Evolutionary conservation across 441 rosid species (phyloP).

Genomic region (Dalechampia spathulata): DNA sequence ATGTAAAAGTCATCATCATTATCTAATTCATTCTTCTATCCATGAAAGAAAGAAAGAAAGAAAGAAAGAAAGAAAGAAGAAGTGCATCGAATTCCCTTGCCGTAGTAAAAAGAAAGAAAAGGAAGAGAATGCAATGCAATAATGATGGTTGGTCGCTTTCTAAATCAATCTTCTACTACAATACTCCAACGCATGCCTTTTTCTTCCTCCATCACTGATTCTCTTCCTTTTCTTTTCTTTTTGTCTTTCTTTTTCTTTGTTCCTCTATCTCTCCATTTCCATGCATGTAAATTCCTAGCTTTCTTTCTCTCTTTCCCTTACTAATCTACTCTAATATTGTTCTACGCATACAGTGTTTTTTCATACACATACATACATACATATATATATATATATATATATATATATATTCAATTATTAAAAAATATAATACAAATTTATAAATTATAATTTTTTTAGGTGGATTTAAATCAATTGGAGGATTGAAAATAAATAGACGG

Average conservation of each 20-base stretch:
- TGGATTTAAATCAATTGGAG: too few species aligned
- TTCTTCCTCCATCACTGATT: slow-evolving; percentile 16
- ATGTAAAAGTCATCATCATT: slow-evolving; percentile 12
- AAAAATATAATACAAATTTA: too few species aligned
- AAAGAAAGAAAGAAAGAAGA: neutral
- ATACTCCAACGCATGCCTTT: slow-evolving; percentile 59
- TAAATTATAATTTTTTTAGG: too few species aligned
- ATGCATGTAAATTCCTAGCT: too few species aligned
- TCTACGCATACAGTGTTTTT: too few species aligned
- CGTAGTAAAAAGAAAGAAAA: neutral
- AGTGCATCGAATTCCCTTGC: slow-evolving; percentile 49
- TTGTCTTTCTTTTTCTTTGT: neutral
- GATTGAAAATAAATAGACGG: too few species aligned
- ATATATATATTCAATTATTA: too few species aligned
- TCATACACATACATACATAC: too few species aligned
- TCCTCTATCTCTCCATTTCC: neutral
- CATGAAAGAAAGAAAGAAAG: neutral
- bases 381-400: too few species aligned
- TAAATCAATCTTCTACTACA: slow-evolving; percentile 36
- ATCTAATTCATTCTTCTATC: neutral
- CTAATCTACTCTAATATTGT: too few species aligned
- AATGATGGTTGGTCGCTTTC: slow-evolving; percentile 50
- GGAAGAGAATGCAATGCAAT: slow-evolving; percentile 4
- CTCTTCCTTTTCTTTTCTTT: slow-evolving; percentile 18
- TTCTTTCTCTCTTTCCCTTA: too few species aligned